Evolutionary conservation across 108 stramenopile species (phyloP), one percentile per base, ranked within the genome.

Genomic region (Conticribra weissflogii): DNA sequence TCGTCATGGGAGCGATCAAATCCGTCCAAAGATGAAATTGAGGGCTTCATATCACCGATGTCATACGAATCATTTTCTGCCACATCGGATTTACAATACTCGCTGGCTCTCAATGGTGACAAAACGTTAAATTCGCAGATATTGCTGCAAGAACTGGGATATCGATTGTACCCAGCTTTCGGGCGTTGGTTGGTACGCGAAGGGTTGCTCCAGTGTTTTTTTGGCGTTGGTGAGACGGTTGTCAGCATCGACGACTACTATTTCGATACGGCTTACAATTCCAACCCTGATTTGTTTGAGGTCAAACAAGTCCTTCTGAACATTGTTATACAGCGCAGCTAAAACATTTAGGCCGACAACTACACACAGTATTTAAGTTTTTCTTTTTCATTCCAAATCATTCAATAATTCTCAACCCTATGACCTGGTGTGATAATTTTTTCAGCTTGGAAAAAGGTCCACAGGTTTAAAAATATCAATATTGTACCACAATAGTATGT

Each of bases 211-310:
- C 58, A n/a, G 3, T 79, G 65, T 30, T 79, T 67, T 52, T 15
- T 18, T 16, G 27, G 16, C 17, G 45, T 18, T 8, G 25, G 79
- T 41, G 27, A 36, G 52, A 48, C 71, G 19, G 18, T 50, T 47
- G 79, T 83, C 18, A 55, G 64, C 47, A 71, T 77, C 14, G 83
- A 83, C 25, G 94, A 92, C 60, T 95, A 89, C 49, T 95, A 89
- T 72, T 86, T 95, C 83, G 94, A 95, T 59, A 95, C 94, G 16
- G 66, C 81, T 32, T 95, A 95, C 72, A 92, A 80, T 59, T 89
- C 87, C 0, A 87, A 95, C 73, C 94, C 94, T 9, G 87, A 92
- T 33, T 78, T 85, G 52, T 95, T 92, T 65, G 85, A 90, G 79
- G 89, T 89, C 52, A 88, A 86, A 74, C 87, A 95, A 68, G 79